Evolutionary conservation across 192 early-diverging fungal species (phyloP).

Genomic region (Coemansia pectinata): DNA sequence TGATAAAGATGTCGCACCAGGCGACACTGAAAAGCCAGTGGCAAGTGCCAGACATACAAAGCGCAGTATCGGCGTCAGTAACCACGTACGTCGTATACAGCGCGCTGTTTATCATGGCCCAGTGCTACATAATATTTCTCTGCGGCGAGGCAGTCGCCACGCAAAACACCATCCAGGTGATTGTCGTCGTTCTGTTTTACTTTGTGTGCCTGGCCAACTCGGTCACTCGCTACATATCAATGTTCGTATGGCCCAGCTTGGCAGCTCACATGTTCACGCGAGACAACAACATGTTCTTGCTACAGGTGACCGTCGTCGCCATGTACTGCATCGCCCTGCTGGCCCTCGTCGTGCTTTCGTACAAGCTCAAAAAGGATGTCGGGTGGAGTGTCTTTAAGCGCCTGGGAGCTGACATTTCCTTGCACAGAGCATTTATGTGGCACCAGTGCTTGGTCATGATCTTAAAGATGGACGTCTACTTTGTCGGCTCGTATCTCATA

Average conservation of each 20-base stretch:
- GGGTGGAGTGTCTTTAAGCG: slow-evolving; percentile 56
- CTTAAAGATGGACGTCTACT: slow-evolving; percentile 51
- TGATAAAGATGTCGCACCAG: slow-evolving; percentile 17
- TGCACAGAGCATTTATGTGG: slow-evolving; percentile 53
- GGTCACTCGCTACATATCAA: slow-evolving; percentile 29
- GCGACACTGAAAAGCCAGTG: slow-evolving; percentile 21
- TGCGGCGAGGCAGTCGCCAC: slow-evolving; percentile 40
- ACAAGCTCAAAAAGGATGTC: slow-evolving; percentile 54
- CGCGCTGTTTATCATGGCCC: slow-evolving; percentile 47
- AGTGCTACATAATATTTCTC: slow-evolving; percentile 45
- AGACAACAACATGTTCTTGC: slow-evolving; percentile 38
- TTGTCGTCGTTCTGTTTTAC: slow-evolving; percentile 47
- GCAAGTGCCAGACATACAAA: slow-evolving; percentile 37
- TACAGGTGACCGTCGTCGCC: slow-evolving; percentile 39
- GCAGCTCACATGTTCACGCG: slow-evolving; percentile 39
- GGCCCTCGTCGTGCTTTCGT: slow-evolving; percentile 36
- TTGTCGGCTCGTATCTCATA: slow-evolving; percentile 49
- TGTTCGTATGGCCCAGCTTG: slow-evolving; percentile 36
- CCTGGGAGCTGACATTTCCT: slow-evolving; percentile 47
- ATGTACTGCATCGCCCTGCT: slow-evolving; percentile 27
- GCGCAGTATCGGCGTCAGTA: slow-evolving; percentile 37
- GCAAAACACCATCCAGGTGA: slow-evolving; percentile 49
- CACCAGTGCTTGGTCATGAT: slow-evolving; percentile 46
- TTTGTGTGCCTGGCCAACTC: slow-evolving; percentile 35
- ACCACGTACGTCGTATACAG: slow-evolving; percentile 50